A percentile compares a stretch with the other conserved stretches of the same genome.
phyloP scores from a whole-genome alignment of 306 rosid genomes.

The Malus sieversii region DNA sequence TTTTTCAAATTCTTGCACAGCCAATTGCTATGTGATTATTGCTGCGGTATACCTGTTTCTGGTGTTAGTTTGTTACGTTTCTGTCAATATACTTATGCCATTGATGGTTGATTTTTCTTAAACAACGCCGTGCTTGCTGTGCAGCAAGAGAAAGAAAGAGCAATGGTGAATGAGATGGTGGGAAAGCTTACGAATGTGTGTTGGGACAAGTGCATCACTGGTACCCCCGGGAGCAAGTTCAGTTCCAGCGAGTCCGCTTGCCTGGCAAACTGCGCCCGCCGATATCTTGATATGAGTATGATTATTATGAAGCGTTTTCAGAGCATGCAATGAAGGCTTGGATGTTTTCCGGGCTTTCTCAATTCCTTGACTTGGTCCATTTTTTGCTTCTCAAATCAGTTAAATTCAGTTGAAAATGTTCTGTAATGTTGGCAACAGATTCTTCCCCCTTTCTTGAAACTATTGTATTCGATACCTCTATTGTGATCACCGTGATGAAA shows the following conservation, averaged over 20 bases:
- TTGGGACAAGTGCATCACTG: constrained; percentile 87
- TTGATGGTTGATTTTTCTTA: not conserved
- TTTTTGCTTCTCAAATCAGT: not conserved
- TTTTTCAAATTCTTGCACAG: not conserved
- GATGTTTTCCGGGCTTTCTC: constrained; percentile 3
- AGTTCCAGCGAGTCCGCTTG: constrained; percentile 70
- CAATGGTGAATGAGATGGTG: constrained; percentile 75
- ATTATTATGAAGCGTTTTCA: constrained; percentile 67
- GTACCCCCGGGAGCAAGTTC: constrained; percentile 80
- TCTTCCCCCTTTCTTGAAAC: not conserved
- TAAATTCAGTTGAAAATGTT: constrained; percentile 9
- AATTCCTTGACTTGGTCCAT: not conserved
- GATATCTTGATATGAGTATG: constrained; percentile 64
- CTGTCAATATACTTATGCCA: not conserved
- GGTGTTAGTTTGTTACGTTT: not conserved
- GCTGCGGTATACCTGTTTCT: not conserved
- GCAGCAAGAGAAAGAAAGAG: constrained; percentile 83
- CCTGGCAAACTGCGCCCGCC: constrained; percentile 77
- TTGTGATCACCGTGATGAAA: not conserved
- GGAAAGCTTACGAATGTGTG: constrained; percentile 73
- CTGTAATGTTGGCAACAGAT: constrained; percentile 5
- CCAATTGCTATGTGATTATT: not conserved
- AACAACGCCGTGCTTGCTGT: not conserved
- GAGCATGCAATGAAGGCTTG: constrained; percentile 48
- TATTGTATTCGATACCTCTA: constrained; percentile 6